A percentile compares a stretch with the other conserved stretches of the same genome.
phyloP scores from a whole-genome alignment of 2,329 filamentous ascomycete genomes.

The Dothistroma pini region DNA sequence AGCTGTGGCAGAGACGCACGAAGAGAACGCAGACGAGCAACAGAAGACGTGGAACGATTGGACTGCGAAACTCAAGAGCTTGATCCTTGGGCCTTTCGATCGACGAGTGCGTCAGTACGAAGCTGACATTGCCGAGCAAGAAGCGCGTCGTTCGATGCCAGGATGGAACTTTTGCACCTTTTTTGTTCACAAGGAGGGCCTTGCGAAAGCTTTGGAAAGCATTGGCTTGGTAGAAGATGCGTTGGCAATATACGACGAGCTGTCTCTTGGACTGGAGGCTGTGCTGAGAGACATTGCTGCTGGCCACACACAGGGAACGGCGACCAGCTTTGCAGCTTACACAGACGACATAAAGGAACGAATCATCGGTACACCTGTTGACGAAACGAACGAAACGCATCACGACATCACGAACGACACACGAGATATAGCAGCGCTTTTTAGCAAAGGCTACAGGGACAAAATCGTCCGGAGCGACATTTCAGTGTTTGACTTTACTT shows the following conservation, averaged over 20 bases:
- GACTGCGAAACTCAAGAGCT: slow-evolving; percentile 77
- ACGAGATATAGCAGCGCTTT: slow-evolving; percentile 18
- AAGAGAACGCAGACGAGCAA: slow-evolving; percentile 71
- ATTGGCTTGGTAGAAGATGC: slow-evolving; percentile 95
- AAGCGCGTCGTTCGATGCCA: slow-evolving; percentile 77
- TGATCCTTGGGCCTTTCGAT: slow-evolving; percentile 88
- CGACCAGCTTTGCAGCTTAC: slow-evolving; percentile 66
- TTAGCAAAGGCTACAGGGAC: slow-evolving; percentile 77
- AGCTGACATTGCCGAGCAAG: slow-evolving; percentile 93
- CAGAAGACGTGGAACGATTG: slow-evolving; percentile 81
- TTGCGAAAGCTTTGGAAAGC: slow-evolving; percentile 91
- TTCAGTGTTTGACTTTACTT: slow-evolving; percentile 90
- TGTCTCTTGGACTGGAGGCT: slow-evolving; percentile 79
- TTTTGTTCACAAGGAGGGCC: slow-evolving; percentile 93
- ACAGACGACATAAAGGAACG: slow-evolving; percentile 63
- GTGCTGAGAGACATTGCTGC: slow-evolving; percentile 70
- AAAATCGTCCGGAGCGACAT: slow-evolving; percentile 93
- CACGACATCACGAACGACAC: slow-evolving; percentile 17
- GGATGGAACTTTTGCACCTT: slow-evolving; percentile 99
- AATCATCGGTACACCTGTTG: slow-evolving; percentile 18
- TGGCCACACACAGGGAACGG: slow-evolving; percentile 60
- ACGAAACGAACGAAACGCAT: slow-evolving; percentile 19
- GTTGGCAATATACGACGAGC: slow-evolving; percentile 88
- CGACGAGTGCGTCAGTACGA: slow-evolving; percentile 89
- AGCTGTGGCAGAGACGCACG: slow-evolving; percentile 50